phyloP scores from a whole-genome alignment of 805 yeast genomes.

The Torulaspora indica region DNA sequence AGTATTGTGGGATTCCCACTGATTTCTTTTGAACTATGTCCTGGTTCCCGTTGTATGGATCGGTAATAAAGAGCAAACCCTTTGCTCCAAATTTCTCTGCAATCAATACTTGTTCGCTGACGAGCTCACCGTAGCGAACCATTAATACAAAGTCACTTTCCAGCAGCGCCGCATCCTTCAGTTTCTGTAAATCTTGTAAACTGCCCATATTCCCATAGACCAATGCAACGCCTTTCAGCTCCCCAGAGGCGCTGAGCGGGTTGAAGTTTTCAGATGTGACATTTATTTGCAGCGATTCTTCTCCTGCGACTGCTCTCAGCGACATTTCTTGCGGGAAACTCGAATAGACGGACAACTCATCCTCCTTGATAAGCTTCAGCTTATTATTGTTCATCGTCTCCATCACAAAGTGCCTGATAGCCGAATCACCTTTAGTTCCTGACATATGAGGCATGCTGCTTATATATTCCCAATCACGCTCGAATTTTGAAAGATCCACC shows the following conservation, averaged over 20 bases:
- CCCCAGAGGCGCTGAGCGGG: slow-evolving; percentile 62
- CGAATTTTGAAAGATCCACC: slow-evolving; percentile 54
- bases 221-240: slow-evolving; percentile 44
- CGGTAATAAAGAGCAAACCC: slow-evolving; percentile 66
- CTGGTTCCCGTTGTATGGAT: slow-evolving; percentile 34
- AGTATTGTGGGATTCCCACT: slow-evolving; percentile 53
- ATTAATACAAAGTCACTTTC: slow-evolving; percentile 51
- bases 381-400: slow-evolving; percentile 57
- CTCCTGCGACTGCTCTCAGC: slow-evolving; percentile 22
- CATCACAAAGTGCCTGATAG: slow-evolving; percentile 62
- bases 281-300: slow-evolving; percentile 27
- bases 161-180: slow-evolving; percentile 39
- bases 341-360: slow-evolving; percentile 50
- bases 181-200: slow-evolving; percentile 44
- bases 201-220: slow-evolving; percentile 69
- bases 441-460: slow-evolving; percentile 81
- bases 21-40: slow-evolving; percentile 39
- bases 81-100: slow-evolving; percentile 56
- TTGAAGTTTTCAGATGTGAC: slow-evolving; percentile 49
- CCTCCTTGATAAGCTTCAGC: slow-evolving; percentile 39
- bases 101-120: slow-evolving; percentile 46
- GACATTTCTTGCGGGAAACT: slow-evolving; percentile 55
- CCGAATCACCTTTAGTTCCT: slow-evolving; percentile 81
- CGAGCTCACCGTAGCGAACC: slow-evolving; percentile 52
- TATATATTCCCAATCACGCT: slow-evolving; percentile 63